phyloP scores from a whole-genome alignment of 306 rosid species.

The Prunus persica region Prunus_persica_NCBIv2 NC_034013.1:17207001-17207500 shows the following conservation, averaged over 20 bases:
- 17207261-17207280: not conserved
- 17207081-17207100: too few species aligned
- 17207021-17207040: too few species aligned
- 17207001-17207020: too few species aligned
- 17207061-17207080: too few species aligned
- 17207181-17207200: not conserved
- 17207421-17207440: not conserved
- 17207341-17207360: constrained; percentile 1
- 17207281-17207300: too few species aligned
- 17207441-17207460: not conserved
- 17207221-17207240: not conserved
- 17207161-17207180: not conserved
- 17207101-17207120: too few species aligned
- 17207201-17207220: not conserved
- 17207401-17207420: not conserved
- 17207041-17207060: too few species aligned
- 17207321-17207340: not conserved
- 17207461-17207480: not conserved
- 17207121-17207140: not conserved
- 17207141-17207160: not conserved
- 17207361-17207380: not conserved
- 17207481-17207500: not conserved
- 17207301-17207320: not conserved
- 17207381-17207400: not conserved
- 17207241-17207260: not conserved